These are phyloP conservation scores for Fusarium penzigii DNA, from an alignment of 2,329 filamentous ascomycete species.

Conservation along the genomic window DNA sequence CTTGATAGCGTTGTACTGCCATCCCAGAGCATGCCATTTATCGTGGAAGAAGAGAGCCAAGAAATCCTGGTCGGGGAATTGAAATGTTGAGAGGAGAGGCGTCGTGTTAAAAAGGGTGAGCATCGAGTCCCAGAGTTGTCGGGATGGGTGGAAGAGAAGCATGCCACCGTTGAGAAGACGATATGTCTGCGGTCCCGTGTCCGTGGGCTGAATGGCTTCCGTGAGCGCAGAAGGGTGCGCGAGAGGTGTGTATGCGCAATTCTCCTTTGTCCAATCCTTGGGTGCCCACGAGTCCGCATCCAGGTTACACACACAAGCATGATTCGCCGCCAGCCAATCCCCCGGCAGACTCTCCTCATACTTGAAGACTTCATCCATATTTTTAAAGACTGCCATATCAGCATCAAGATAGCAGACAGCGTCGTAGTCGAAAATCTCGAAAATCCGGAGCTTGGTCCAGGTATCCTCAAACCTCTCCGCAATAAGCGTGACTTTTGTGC, in stretches of 20 bases:
- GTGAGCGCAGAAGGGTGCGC: slow-evolving; percentile 12
- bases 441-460: slow-evolving; percentile 22
- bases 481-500: slow-evolving; percentile 18
- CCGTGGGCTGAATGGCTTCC: slow-evolving; percentile 9
- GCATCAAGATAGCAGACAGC: slow-evolving; percentile 24
- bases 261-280: slow-evolving; percentile 18
- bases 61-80: slow-evolving; percentile 24
- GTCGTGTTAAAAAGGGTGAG: slow-evolving; percentile 13
- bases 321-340: slow-evolving; percentile 24
- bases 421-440: slow-evolving; percentile 20
- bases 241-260: slow-evolving; percentile 23
- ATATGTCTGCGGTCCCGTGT: slow-evolving; percentile 5
- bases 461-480: slow-evolving; percentile 22
- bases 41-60: slow-evolving; percentile 18
- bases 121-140: slow-evolving; percentile 17
- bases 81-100: slow-evolving; percentile 11
- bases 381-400: slow-evolving; percentile 21
- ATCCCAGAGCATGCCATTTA: slow-evolving; percentile 22
- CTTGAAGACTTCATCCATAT: slow-evolving; percentile 21
- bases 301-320: slow-evolving; percentile 25
- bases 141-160: slow-evolving; percentile 22
- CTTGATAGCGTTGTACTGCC: slow-evolving; percentile 26
- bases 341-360: slow-evolving; percentile 11
- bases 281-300: slow-evolving; percentile 22
- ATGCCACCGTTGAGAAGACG: slow-evolving; percentile 23